phyloP scores from a whole-genome alignment of 2,329 filamentous ascomycete species.

The Pyricularia sp. region DNA sequence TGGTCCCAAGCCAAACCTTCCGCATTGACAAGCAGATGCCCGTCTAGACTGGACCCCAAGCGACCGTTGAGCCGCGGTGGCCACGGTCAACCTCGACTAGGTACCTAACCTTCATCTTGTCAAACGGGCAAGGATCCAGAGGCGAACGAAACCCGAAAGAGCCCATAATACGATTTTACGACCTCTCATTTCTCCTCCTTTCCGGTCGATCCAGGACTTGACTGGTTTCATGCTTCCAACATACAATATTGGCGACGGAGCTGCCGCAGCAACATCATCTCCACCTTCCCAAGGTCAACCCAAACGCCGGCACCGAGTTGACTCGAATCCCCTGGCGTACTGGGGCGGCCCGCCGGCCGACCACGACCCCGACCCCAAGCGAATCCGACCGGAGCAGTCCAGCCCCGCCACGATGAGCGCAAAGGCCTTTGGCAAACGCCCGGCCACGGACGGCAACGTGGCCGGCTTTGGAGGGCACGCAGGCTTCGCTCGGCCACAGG shows the following conservation, averaged over 20 bases:
- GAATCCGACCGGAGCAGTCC: constrained; percentile 14
- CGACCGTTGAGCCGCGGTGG: neutral
- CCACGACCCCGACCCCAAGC: constrained; percentile 18
- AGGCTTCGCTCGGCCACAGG: constrained; percentile 8
- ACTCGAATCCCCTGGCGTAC: constrained; percentile 14
- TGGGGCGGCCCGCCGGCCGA: constrained; percentile 7
- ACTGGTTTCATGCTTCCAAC: constrained; percentile 1
- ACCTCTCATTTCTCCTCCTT: neutral
- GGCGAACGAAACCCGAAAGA: neutral
- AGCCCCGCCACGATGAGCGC: constrained; percentile 16
- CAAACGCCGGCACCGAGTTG: constrained; percentile 18
- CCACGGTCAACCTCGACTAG: neutral
- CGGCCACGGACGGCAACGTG: constrained; percentile 16
- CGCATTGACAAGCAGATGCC: neutral
- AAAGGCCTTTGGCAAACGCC: constrained; percentile 25
- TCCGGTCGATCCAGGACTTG: neutral
- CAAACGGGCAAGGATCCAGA: neutral
- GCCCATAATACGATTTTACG: neutral
- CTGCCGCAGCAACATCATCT: neutral
- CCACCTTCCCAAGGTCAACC: constrained; percentile 1
- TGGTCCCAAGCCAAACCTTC: neutral
- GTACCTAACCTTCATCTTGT: neutral
- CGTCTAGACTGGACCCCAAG: neutral
- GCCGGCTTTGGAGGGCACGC: constrained; percentile 21
- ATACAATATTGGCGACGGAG: neutral